Evolutionary conservation across 2,329 filamentous ascomycete genomes (phyloP), one percentile per base, ranked within the genome.

Genomic region (Basipetospora sp.): DNA sequence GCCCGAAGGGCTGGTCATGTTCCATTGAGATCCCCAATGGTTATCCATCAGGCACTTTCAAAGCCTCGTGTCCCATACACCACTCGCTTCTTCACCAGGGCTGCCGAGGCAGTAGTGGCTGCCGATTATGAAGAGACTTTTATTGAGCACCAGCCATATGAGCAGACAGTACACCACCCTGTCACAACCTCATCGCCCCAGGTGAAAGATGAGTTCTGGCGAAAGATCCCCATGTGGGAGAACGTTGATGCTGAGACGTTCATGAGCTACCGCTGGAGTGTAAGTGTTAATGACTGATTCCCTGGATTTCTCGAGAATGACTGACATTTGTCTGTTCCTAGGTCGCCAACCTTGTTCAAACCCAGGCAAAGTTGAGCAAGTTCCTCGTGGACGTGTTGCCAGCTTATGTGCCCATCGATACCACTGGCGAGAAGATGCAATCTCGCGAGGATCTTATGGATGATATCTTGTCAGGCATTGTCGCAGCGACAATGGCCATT

Each of bases 401-500:
- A 0, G 57, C 65, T 0, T 47, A 47, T 3, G 53, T 77, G n/a
- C 67, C 67, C 3, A 43, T 47, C n/a, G 51, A 48, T 43, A 43
- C 51, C 38, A 40, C 40, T 1, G 42, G 48, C 18, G 42, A 38
- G 4, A 52, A 53, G 17, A 57, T 62, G 45, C 60, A 60, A 41
- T 66, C 60, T 17, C 65, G 63, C 9, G 58, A 69, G 2, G 61
- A 68, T 15, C 70, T 77, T 40, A 63, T 75, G 34, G 46, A 55
- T 2, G 71, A 78, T 50, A 62, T 75, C 3, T 47, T 62, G 18
- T 55, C 56, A 13, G 74, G 71, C 9, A 62, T 77, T 38, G 59
- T 55, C 15, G 48, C 56, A 4, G 67, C 72, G 1, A 66, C 72
- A 2, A 78, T 79, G 74, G 60, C 71, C 1, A 61, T 76, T 28